Evolutionary conservation across 495 filamentous ascomycete genomes (phyloP), one percentile per base, ranked within the genome.

Genomic region (Penicillium silybi): DNA sequence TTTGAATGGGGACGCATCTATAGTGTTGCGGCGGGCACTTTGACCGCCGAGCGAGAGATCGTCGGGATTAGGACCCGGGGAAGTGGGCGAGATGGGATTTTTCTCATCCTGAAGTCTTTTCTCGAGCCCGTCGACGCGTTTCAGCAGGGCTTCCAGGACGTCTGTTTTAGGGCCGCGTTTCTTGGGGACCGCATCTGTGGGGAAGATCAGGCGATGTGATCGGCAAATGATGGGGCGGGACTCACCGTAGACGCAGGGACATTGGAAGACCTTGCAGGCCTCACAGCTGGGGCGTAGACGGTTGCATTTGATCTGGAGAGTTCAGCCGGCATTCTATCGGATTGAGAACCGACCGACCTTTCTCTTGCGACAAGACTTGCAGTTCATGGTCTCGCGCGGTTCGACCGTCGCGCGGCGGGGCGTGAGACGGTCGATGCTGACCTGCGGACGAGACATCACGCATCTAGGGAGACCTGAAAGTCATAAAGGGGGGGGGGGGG

Each of bases 161-260:
- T 95, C 89, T 17, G 88, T 92, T 65, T 95, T 95, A 1, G 89
- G 89, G 3, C 89, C 89, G 52, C 89, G 74, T 63, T 95, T 95
- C 73, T 92, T 92, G 3, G 89, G 89, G 16, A 92, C 80, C 19
- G 89, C 89, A 72, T 95, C 88, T 93, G n/a, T 9, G 32, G 42
- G 32, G 43, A 34, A 45, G 35, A 49, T 62, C 42, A 62, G 48
- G 39, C n/a, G 15, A 22, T 29, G 44, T 41, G 52, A 48, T 51
- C 29, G 34, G 43, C 19, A 27, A 41, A 18, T 38, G 22, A 13
- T 8, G 29, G 34, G 43, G 15, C 17, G 46, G 37, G 22, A 68
- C 80, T 44, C 76, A 93, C 89, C 89, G 63, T 95, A 95, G 37
- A 95, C 78, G 70, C 89, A 95, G n/a, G 86, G 82, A 59, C 86